phyloP scores from a whole-genome alignment of 2,329 filamentous ascomycete species.

The Colletotrichum sp. region DNA sequence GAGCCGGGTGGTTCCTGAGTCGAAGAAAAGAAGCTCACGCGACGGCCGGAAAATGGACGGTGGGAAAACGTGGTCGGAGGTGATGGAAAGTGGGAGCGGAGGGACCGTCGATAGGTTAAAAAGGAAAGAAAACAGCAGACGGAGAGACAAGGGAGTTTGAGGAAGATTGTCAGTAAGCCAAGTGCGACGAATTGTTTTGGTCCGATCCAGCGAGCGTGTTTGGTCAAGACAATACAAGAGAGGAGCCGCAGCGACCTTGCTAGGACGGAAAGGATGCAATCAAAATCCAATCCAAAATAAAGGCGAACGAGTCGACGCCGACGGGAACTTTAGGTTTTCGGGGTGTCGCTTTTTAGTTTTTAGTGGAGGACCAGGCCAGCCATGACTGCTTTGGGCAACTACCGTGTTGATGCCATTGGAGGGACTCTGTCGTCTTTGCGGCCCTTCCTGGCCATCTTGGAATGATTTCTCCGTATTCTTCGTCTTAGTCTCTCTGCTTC shows the following conservation, averaged over 20 bases:
- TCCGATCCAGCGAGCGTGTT: not conserved
- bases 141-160: not conserved
- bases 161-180: not conserved
- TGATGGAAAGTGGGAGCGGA: not conserved
- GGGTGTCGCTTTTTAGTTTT: not conserved
- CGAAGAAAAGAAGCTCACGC: not conserved
- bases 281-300: not conserved
- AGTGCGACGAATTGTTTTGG: not conserved
- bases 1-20: not conserved
- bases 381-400: slow-evolving; percentile 6
- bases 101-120: not conserved
- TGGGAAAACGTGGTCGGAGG: not conserved
- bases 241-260: not conserved
- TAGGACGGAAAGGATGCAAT: slow-evolving; percentile 1
- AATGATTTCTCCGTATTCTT: not conserved
- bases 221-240: not conserved
- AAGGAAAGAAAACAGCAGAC: not conserved
- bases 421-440: not conserved
- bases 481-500: not conserved
- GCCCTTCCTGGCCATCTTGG: not conserved
- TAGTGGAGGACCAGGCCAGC: not conserved
- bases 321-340: slow-evolving; percentile 5
- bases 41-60: not conserved
- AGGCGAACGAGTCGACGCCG: not conserved
- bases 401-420: not conserved